phyloP scores from a whole-genome alignment of 1,284 basidiomycete species.

The Spongiforma sp. region DNA sequence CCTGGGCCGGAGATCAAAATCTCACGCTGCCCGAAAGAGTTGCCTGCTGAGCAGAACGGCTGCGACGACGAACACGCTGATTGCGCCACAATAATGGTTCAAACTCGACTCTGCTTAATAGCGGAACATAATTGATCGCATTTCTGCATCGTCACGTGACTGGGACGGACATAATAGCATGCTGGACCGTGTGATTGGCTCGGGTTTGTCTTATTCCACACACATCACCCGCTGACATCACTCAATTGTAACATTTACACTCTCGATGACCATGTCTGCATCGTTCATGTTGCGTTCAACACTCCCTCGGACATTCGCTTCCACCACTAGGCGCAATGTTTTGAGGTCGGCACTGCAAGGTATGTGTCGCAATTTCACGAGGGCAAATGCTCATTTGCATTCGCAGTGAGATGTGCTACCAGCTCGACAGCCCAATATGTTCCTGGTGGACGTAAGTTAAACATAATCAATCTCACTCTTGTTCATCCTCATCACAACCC shows the following conservation, averaged over 20 bases:
- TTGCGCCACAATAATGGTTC: no score
- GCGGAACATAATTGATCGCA: no score
- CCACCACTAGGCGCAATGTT: slow-evolving; percentile 45
- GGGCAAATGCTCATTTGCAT: slow-evolving; percentile 7
- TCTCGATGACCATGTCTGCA: slow-evolving; percentile 50
- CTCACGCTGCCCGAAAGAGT: no score
- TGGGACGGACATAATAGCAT: no score
- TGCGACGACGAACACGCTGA: no score
- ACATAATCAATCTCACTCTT: not conserved
- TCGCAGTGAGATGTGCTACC: slow-evolving; percentile 43
- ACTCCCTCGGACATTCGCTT: slow-evolving; percentile 48
- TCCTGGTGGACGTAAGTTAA: slow-evolving; percentile 71
- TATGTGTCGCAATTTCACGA: slow-evolving; percentile 19
- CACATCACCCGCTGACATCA: no score
- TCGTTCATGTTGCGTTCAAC: slow-evolving; percentile 55
- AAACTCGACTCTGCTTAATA: no score
- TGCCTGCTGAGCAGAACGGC: no score
- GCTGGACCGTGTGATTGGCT: no score
- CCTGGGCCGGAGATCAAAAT: no score
- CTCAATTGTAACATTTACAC: not conserved
- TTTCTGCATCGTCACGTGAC: no score
- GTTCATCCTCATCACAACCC: slow-evolving; percentile 4
- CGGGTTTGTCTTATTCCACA: no score
- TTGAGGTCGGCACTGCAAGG: slow-evolving; percentile 41
- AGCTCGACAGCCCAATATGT: slow-evolving; percentile 49